Percentiles rank a stretch among this genome's conserved stretches.
Evolutionary conservation across 352 stramenopile species (phyloP).

Genomic region (Peronospora tabacina): DNA sequence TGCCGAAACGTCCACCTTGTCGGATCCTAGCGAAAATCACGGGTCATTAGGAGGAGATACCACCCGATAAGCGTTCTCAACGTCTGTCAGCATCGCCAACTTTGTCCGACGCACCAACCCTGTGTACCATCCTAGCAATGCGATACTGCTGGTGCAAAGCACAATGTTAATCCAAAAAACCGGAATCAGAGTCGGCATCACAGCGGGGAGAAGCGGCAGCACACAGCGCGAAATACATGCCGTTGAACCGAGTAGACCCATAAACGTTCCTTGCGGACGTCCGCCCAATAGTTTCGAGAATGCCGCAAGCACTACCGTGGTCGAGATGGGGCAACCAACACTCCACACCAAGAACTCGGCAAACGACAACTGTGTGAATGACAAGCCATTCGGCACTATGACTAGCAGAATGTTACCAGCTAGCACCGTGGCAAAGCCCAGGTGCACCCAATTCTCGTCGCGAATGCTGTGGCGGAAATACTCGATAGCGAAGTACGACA

Average conservation of each 20-base stretch:
- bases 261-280: constrained; percentile 58
- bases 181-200: constrained; percentile 43
- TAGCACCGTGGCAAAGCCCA: constrained; percentile 49
- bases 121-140: constrained; percentile 52
- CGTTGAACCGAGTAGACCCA: constrained; percentile 59
- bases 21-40: constrained; percentile 33
- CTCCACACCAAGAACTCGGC: constrained; percentile 68
- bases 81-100: constrained; percentile 33
- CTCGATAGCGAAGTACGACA: constrained; percentile 70
- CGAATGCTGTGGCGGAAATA: constrained; percentile 51
- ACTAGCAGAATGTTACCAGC: constrained; percentile 48
- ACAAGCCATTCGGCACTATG: constrained; percentile 28
- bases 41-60: constrained; percentile 23
- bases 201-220: constrained; percentile 53
- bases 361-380: constrained; percentile 39
- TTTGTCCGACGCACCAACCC: constrained; percentile 43
- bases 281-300: constrained; percentile 65
- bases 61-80: constrained; percentile 28
- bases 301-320: constrained; percentile 51
- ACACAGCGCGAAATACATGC: constrained; percentile 60
- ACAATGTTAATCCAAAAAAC: constrained; percentile 67
- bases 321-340: constrained; percentile 68
- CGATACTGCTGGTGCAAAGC: constrained; percentile 47
- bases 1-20: constrained; percentile 23
- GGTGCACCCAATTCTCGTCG: constrained; percentile 59